Evolutionary conservation across 345 rosid genomes (phyloP).

Genomic region (Raphanus raphanistrum): DNA sequence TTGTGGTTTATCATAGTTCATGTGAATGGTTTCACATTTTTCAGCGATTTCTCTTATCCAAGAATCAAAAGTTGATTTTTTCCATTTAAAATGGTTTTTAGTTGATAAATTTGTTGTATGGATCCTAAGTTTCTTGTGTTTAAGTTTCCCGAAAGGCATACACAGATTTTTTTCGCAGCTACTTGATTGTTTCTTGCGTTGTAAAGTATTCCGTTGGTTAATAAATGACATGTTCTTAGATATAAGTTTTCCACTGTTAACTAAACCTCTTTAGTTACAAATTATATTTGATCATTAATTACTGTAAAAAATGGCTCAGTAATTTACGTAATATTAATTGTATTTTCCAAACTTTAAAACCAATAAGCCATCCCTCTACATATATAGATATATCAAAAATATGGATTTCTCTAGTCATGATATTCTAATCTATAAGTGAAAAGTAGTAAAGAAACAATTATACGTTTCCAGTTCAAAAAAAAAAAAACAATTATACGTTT

Average conservation of each 20-base stretch:
- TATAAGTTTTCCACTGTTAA: neutral
- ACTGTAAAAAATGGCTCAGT: neutral
- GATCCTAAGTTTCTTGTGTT: slow-evolving; percentile 2
- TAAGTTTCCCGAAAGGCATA: neutral
- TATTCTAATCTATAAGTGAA: neutral
- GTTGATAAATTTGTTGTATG: slow-evolving; percentile 6
- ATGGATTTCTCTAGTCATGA: neutral
- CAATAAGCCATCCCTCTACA: neutral
- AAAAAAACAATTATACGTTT: neutral
- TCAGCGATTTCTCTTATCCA: neutral
- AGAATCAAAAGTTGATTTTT: neutral
- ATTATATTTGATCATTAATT: neutral
- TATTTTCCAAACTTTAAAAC: neutral
- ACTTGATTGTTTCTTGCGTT: slow-evolving; percentile 9
- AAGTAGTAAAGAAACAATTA: no score
- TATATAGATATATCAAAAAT: neutral
- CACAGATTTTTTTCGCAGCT: slow-evolving; percentile 10
- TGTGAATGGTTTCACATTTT: slow-evolving; percentile 30
- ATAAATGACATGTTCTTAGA: neutral
- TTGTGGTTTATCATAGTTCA: slow-evolving; percentile 46
- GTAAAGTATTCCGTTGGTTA: slow-evolving; percentile 7
- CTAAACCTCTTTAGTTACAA: neutral
- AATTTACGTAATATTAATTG: neutral
- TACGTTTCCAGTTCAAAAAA: neutral
- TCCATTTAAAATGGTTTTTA: slow-evolving; percentile 21